Conservation (phyloP, 345 rosid genomes). For the Moricandia arvensis region DNA sequence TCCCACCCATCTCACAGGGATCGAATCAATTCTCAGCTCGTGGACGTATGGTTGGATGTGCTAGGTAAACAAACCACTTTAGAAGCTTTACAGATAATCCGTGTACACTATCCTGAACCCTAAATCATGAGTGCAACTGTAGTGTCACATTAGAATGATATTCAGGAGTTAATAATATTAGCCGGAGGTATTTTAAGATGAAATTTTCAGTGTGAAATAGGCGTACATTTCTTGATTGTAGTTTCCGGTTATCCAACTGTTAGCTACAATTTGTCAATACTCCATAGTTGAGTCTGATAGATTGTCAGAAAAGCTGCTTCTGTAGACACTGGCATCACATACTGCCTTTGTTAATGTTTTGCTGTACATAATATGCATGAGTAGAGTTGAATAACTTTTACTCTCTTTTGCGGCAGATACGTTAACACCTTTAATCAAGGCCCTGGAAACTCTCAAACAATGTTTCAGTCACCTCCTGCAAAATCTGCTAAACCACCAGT, state of each 20-base stretch:
- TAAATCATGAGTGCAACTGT: background rate
- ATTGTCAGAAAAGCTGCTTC: background rate
- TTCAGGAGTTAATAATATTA: background rate
- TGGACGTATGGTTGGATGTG: background rate
- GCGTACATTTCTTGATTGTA: background rate
- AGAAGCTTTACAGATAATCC: background rate
- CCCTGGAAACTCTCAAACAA: slow-evolving; percentile 70
- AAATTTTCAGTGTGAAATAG: background rate
- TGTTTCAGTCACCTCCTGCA: slow-evolving; percentile 64
- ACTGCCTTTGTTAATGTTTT: no score
- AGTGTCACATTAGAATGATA: slow-evolving; percentile 7
- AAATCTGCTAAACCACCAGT: slow-evolving; percentile 72
- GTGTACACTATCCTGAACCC: background rate
- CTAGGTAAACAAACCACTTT: background rate
- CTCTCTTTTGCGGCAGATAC: slow-evolving; percentile 23
- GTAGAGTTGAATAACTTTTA: no score
- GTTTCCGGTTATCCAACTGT: background rate
- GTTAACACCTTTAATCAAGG: slow-evolving; percentile 51
- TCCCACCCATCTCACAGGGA: background rate
- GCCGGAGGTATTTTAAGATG: background rate
- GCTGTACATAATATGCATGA: no score
- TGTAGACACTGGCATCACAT: no score
- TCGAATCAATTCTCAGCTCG: background rate
- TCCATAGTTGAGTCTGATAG: background rate
- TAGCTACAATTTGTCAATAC: background rate